Evolutionary conservation across 2,329 filamentous ascomycete species (phyloP).

Genomic region (Diaporthe sp.): DNA sequence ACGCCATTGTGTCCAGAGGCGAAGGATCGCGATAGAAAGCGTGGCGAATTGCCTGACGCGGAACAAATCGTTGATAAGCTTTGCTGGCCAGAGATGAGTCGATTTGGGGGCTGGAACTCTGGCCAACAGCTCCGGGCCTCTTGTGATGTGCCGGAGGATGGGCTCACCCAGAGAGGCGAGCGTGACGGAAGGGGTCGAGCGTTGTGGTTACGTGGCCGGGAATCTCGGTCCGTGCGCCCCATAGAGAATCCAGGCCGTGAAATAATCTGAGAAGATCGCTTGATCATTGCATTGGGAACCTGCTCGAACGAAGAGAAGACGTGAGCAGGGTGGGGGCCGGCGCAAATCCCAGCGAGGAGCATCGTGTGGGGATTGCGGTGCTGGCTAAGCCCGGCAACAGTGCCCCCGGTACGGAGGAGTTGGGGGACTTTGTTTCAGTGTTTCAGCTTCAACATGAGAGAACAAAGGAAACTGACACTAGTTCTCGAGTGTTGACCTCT

Average conservation of each 20-base stretch:
- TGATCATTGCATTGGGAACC: constrained; percentile 2
- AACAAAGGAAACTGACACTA: background rate
- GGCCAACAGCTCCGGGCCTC: background rate
- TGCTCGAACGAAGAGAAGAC: background rate
- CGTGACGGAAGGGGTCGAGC: background rate
- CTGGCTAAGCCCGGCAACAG: constrained; percentile 15
- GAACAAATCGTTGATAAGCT: background rate
- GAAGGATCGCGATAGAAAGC: constrained; percentile 11
- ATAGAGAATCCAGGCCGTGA: background rate
- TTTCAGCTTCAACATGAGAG: constrained; percentile 30
- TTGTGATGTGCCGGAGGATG: constrained; percentile 7
- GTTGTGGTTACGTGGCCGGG: background rate
- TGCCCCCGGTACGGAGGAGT: constrained; percentile 6
- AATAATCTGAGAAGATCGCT: constrained; percentile 14
- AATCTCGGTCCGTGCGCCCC: background rate
- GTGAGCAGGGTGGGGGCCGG: constrained; percentile 33
- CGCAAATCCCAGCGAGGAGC: constrained; percentile 34
- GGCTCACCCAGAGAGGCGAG: background rate
- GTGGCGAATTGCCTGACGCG: constrained; percentile 28
- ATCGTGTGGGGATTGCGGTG: constrained; percentile 32
- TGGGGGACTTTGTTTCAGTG: constrained; percentile 34
- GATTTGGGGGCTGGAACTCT: constrained; percentile 29
- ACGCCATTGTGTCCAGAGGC: background rate
- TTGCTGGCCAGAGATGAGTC: constrained; percentile 18
- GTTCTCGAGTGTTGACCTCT: background rate